These are phyloP conservation scores for Cutaneotrichosporon sp. DNA, from an alignment of 1,284 basidiomycete species.

Conservation along the genomic window DNA sequence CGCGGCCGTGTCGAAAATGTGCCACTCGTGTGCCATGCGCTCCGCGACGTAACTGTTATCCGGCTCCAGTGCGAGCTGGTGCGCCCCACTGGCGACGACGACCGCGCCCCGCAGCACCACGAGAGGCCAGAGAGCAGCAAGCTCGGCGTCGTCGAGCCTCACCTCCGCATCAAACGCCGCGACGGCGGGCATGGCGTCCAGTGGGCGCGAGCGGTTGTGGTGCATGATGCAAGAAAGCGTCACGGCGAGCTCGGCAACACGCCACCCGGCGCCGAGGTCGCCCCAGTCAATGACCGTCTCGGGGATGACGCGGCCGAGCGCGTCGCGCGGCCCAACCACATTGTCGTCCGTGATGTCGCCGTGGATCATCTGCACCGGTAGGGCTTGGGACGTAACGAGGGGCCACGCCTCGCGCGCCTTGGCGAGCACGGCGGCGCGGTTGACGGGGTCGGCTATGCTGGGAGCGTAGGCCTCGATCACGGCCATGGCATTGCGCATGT, in stretches of 20 bases:
- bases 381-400: background rate
- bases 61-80: slow-evolving; percentile 14
- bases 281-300: slow-evolving; percentile 20
- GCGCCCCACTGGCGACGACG: slow-evolving; percentile 12
- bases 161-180: slow-evolving; percentile 9
- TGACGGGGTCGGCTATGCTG: background rate
- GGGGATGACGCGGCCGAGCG: slow-evolving; percentile 14
- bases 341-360: slow-evolving; percentile 26
- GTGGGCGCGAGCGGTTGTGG: slow-evolving; percentile 6
- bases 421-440: background rate
- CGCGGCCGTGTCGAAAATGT: slow-evolving; percentile 13
- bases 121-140: slow-evolving; percentile 19
- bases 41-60: slow-evolving; percentile 13
- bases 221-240: slow-evolving; percentile 16
- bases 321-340: slow-evolving; percentile 17
- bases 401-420: slow-evolving; percentile 8
- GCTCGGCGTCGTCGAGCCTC: slow-evolving; percentile 12
- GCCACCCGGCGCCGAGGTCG: slow-evolving; percentile 17
- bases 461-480: slow-evolving; percentile 14
- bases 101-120: slow-evolving; percentile 18
- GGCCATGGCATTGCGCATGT: slow-evolving; percentile 17
- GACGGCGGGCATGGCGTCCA: slow-evolving; percentile 15
- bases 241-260: slow-evolving; percentile 20
- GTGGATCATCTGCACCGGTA: slow-evolving; percentile 19
- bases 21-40: slow-evolving; percentile 17